A percentile compares a stretch with the other conserved stretches of the same genome.
Evolutionary conservation across 345 rosid genomes (phyloP).

Genomic region (Sisymbrium altissimum): DNA sequence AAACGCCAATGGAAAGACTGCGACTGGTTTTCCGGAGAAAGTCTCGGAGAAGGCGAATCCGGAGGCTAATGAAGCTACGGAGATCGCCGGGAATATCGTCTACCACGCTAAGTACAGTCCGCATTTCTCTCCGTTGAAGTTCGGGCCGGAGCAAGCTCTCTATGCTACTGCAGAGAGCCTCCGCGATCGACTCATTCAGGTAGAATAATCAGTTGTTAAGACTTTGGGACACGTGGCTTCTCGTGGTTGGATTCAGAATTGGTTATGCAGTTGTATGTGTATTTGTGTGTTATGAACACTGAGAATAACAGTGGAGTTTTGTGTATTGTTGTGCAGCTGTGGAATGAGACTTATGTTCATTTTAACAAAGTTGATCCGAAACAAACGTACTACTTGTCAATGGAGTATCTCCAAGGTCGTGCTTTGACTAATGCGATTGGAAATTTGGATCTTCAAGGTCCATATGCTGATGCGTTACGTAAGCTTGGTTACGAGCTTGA

Average conservation of each 20-base stretch:
- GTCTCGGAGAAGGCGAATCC: constrained; percentile 64
- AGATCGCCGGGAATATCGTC: constrained; percentile 72
- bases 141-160: constrained; percentile 81
- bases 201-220: constrained; percentile 5
- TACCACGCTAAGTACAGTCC: constrained; percentile 81
- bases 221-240: not conserved
- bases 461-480: constrained; percentile 77
- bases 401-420: constrained; percentile 98
- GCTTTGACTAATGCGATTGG: constrained; percentile 89
- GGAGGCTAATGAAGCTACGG: constrained; percentile 47
- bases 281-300: not conserved
- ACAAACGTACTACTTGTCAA: constrained; percentile 91
- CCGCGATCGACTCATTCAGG: constrained; percentile 86
- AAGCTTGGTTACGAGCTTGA: constrained; percentile 80
- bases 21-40: constrained; percentile 31
- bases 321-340: constrained; percentile 51
- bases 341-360: constrained; percentile 86
- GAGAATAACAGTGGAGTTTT: not conserved
- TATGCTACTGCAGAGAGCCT: constrained; percentile 85
- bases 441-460: constrained; percentile 62
- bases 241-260: not conserved
- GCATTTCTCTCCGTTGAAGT: constrained; percentile 94
- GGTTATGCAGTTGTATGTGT: not conserved
- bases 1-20: constrained; percentile 36
- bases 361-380: constrained; percentile 79